Evolutionary conservation across 768 basidiomycete genomes (phyloP), one percentile per base, ranked within the genome.

Genomic region (Calvatia gigantea): DNA sequence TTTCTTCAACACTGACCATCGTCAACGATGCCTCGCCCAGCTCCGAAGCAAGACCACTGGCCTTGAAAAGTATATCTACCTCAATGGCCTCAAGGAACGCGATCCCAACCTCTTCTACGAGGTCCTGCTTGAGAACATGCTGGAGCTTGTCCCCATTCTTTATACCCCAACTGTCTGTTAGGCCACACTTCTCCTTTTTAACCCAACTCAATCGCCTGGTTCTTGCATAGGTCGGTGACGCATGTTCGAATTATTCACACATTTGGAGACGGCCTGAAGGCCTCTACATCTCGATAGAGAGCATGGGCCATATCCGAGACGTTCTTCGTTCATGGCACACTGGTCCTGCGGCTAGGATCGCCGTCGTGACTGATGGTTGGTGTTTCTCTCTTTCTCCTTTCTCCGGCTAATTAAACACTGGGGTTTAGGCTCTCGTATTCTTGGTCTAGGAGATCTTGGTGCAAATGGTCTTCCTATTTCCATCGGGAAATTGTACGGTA

Each of bases 311-410:
- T 46, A 83, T 89, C 58, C 73, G 78, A 19, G 69, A 82, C 27
- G 73, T 87, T 37, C 74, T 89, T 25, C 67, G 73, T 7, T 70
- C 75, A 25, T 86, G 83, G 80, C 75, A 80, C 21, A 67, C 70
- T 37, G 67, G 66, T 35, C 60, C 70, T 48, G 69, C 72, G 9
- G 66, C 81, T 2, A 79, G 85, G 38, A 89, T 91, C 62, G 78
- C 84, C 37, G 89, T 91, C 57, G 87, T 91, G 52, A 91, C 89
- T 5, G 89, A 91, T 64, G 89, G 89, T 70, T 60, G 38, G 56
- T 54, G 69, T 72, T 52, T 62, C 68, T 27, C 66, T 47, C 25
- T n/a, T 28, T 31, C 47, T 35, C 35, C 43, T 39, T 60, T 21
- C 27, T 31, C 58, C 45, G 55, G 50, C 50, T 51, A 48, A 46